Conservation (phyloP, 2,329 filamentous ascomycete genomes). For the Colletotrichum ledebouriae region DNA sequence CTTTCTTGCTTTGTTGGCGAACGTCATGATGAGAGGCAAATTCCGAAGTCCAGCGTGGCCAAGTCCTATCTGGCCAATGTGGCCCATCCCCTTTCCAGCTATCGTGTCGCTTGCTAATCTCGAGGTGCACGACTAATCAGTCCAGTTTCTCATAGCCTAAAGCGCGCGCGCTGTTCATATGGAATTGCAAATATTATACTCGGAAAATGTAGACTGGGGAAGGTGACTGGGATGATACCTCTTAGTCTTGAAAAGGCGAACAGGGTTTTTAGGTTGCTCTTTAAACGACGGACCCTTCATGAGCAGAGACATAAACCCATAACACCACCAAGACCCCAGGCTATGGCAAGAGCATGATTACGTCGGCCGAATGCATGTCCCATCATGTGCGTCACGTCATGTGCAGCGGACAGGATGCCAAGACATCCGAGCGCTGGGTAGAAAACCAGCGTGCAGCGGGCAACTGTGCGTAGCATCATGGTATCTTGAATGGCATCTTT, state of each 20-base stretch:
- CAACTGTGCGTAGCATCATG: background rate
- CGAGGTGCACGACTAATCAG: no score
- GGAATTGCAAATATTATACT: background rate
- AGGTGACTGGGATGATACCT: background rate
- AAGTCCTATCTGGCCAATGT: no score
- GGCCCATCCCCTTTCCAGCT: no score
- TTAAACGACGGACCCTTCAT: no score
- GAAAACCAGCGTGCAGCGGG: background rate
- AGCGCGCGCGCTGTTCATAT: background rate
- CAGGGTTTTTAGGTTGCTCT: background rate
- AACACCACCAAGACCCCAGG: background rate
- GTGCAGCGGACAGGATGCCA: slow-evolving; percentile 5
- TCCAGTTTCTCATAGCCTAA: no score
- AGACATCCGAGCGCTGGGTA: slow-evolving; percentile 6
- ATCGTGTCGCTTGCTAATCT: no score
- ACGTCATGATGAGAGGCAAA: background rate
- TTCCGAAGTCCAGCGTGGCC: background rate
- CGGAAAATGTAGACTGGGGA: background rate
- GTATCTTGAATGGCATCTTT: background rate
- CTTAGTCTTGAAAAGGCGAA: background rate
- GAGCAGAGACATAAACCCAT: background rate
- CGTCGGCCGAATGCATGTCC: slow-evolving; percentile 2
- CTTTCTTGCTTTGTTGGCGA: background rate
- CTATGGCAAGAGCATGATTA: background rate
- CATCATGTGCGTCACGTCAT: slow-evolving; percentile 19